Evolutionary conservation across 768 basidiomycete genomes (phyloP).

Genomic region (Mycena indigotica): DNA sequence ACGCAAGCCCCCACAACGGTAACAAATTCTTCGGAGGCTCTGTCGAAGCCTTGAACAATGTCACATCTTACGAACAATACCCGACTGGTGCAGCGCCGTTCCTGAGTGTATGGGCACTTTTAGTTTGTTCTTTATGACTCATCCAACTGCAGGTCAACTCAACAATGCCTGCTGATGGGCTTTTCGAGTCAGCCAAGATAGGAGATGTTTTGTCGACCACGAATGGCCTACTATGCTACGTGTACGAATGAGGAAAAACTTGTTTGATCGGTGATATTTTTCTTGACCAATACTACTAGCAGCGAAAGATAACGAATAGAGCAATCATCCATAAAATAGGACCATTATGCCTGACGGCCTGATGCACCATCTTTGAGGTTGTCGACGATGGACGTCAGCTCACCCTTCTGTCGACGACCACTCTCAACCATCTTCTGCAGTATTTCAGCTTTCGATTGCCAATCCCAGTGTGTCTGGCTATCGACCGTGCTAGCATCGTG

Average conservation of each 20-base stretch:
- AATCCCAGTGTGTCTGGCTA: no score
- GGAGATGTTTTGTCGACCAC: slow-evolving; percentile 35
- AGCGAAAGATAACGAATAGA: no score
- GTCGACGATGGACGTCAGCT: no score
- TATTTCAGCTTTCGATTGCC: no score
- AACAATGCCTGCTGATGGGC: slow-evolving; percentile 31
- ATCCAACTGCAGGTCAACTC: slow-evolving; percentile 17
- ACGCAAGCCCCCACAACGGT: slow-evolving; percentile 25
- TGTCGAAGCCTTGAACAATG: slow-evolving; percentile 30
- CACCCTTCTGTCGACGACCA: no score
- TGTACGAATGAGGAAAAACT: slow-evolving; percentile 36
- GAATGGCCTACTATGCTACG: slow-evolving; percentile 36
- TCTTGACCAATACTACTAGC: no score
- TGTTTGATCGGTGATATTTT: no score
- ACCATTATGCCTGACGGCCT: no score
- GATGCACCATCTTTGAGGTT: no score
- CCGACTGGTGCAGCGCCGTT: slow-evolving; percentile 30
- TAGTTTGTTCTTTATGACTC: neutral
- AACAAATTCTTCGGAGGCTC: slow-evolving; percentile 35
- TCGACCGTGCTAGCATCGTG: no score
- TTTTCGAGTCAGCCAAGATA: slow-evolving; percentile 31
- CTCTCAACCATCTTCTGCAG: no score
- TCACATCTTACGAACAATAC: slow-evolving; percentile 27
- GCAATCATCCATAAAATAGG: no score
- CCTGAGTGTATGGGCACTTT: slow-evolving; percentile 13